phyloP scores from a whole-genome alignment of 2,329 filamentous ascomycete species.

The Claviceps sp. region DNA sequence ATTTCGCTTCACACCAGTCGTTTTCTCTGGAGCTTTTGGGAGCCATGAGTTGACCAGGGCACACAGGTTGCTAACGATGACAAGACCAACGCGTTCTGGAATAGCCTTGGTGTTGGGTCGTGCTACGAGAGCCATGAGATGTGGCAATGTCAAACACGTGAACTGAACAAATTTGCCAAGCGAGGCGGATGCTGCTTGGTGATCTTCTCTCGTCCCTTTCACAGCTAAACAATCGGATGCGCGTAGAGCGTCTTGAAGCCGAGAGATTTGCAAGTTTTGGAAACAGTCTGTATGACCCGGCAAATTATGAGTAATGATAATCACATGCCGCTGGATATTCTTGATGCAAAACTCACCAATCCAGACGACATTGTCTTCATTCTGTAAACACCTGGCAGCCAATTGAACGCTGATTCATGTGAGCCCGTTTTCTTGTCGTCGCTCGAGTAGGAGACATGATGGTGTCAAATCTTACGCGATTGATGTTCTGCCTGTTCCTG shows the following conservation, averaged over 20 bases:
- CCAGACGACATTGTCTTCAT: conserved; percentile 59
- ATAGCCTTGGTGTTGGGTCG: conserved; percentile 52
- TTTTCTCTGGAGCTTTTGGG: conserved; percentile 40
- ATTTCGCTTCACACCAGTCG: conserved; percentile 22
- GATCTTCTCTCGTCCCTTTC: conserved; percentile 4
- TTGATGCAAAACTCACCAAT: conserved; percentile 47
- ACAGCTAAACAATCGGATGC: conserved; percentile 7
- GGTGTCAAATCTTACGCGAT: conserved; percentile 47
- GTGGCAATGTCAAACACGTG: conserved; percentile 46
- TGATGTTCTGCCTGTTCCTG: conserved; percentile 73
- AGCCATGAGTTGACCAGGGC: conserved; percentile 66
- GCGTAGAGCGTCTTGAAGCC: conserved; percentile 16
- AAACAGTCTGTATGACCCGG: conserved; percentile 29
- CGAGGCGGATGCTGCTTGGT: conserved; percentile 12
- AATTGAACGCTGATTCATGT: conserved; percentile 48
- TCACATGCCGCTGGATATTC: background rate
- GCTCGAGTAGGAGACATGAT: background rate
- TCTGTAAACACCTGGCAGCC: conserved; percentile 46
- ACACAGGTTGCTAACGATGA: conserved; percentile 70
- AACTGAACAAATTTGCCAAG: conserved; percentile 31
- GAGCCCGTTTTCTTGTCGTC: background rate
- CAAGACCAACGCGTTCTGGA: conserved; percentile 46
- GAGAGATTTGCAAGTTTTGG: conserved; percentile 22
- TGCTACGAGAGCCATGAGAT: conserved; percentile 62
- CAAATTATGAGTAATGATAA: background rate